Base-by-base conservation (phyloP, 2,329 filamentous ascomycete genomes). In the Penicillium sp. region DNA sequence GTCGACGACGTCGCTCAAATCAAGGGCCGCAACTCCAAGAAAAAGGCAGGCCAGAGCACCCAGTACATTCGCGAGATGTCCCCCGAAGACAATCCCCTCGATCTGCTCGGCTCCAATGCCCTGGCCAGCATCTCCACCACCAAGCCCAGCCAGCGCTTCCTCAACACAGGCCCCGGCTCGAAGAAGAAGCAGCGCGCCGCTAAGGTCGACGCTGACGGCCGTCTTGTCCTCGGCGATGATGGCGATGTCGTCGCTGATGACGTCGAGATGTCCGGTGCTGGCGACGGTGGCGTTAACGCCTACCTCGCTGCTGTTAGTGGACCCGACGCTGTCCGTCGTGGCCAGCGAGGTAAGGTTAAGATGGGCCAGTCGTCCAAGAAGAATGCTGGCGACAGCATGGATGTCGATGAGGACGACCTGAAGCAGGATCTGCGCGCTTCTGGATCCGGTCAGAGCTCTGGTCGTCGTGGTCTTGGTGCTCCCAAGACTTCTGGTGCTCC, bases 81-180 rank as follows among this genome's bases (percentile, higher is more conserved):
- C 2, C 75, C 95, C 60, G 91, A 95, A 57, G 90, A 96, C 67
- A 94, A 97, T 73, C 94, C 94, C 1, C 87, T 99, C 41, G 94
- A 99, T 78, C 84, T 99, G 45, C 84, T 99, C 16, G 93, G 94
- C 69, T 89, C 91, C 60, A 88, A 88, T 71, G 91, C 92, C 9
- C 84, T 99, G 41, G 93, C 91, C 53, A 94, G 91, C 72, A 97
- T 99, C 68, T 96, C 92, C 3, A 91, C 90, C 5, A 96, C 91
- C 11, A 93, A 92, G 74, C 93, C 92, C 25, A 75, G 70, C 52
- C 67, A 76, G n/a, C 73, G 76, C 40, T 77, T 78, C 71, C 67
- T 76, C 46, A 75, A 76, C 61, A 72, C 70, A 31, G 71, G 70
- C 7, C 68, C 70, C 34, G 68, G 70, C n/a, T 71, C 71, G 33